Percentiles rank a stretch among this genome's conserved stretches.
Conservation (phyloP, 768 basidiomycete species). For the Serpula lacrymans region DNA sequence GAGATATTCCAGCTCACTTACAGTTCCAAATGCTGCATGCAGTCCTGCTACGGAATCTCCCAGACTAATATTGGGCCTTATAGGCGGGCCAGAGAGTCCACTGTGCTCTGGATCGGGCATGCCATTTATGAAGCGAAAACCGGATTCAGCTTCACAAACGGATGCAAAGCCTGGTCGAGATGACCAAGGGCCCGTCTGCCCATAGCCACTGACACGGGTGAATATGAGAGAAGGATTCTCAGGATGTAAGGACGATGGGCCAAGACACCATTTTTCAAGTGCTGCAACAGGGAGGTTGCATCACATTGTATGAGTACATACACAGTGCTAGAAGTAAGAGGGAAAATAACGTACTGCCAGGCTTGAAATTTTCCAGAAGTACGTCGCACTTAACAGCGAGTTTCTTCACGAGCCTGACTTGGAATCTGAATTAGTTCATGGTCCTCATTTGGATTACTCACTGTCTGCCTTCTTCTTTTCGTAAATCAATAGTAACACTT, state of each 20-base stretch:
- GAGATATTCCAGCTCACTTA: constrained; percentile 20
- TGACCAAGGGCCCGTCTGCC: constrained; percentile 73
- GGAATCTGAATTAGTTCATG: neutral
- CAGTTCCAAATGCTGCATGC: constrained; percentile 73
- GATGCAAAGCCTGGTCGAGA: constrained; percentile 69
- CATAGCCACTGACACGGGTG: constrained; percentile 80
- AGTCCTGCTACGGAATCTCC: constrained; percentile 71
- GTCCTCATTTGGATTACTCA: constrained; percentile 21
- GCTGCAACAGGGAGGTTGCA: constrained; percentile 33
- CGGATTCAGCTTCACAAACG: constrained; percentile 73
- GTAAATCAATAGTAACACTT: constrained; percentile 64
- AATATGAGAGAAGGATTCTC: constrained; percentile 87
- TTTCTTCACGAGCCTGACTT: constrained; percentile 51
- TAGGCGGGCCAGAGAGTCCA: constrained; percentile 55
- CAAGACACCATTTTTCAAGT: constrained; percentile 66
- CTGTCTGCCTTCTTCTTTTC: constrained; percentile 53
- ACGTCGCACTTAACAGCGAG: constrained; percentile 66
- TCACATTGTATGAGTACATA: neutral
- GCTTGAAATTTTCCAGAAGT: constrained; percentile 70
- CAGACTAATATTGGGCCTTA: constrained; percentile 68
- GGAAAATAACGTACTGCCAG: constrained; percentile 51
- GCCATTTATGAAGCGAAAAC: constrained; percentile 72
- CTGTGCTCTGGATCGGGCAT: constrained; percentile 53
- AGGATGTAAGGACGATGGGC: constrained; percentile 55
- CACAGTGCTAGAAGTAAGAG: neutral